Evolutionary conservation across 768 basidiomycete genomes (phyloP), one percentile per base, ranked within the genome.

Genomic region (Mycena polygramma): DNA sequence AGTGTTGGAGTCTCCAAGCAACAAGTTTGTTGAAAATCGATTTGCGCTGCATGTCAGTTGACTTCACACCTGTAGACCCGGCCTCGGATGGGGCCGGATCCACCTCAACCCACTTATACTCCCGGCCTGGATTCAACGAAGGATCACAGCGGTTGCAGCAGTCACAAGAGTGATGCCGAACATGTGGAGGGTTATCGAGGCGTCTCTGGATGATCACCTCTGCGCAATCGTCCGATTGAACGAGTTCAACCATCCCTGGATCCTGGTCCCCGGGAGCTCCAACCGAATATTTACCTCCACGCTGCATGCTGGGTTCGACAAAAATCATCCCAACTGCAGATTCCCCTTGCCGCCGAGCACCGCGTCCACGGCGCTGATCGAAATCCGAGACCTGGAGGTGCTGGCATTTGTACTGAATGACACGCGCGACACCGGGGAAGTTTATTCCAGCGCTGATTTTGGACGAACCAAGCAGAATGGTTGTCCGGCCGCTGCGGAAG

Each of bases 351-450:
- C 10, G 52, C 10, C 52, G 9, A 22, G 52, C 52, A 5, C 52
- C 52, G 4, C 52, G 62, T n/a, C 69, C 69, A 20, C 54, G 68
- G 1, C 74, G 70, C 49, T 77, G 76, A 30, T 68, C 69, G 55
- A 59, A 52, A 45, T 65, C 60, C 46, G 66, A 15, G 60, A 76
- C 17, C 1, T 68, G 66, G 9, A 77, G 59, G 35, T 66, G 71
- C 7, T 53, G 15, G 52, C 24, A 30, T 30, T 35, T 76, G 75
- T 7, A 77, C 14, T 76, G 75, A 19, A 77, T 57, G 26, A 76
- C 73, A 6, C 67, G 1, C 0, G 24, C 22, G 30, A 76, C 75
- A 54, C 71, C 57, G 1, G 66, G 62, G 43, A 76, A 75, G 46
- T 75, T 73, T 63, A 70, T 52, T 15, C 62, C 45, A 36, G 54